Percentiles rank a stretch among this genome's conserved stretches.
These are phyloP conservation scores for Sporothrix sp. DNA, from an alignment of 2,329 filamentous ascomycete species.

Conservation along the genomic window DNA sequence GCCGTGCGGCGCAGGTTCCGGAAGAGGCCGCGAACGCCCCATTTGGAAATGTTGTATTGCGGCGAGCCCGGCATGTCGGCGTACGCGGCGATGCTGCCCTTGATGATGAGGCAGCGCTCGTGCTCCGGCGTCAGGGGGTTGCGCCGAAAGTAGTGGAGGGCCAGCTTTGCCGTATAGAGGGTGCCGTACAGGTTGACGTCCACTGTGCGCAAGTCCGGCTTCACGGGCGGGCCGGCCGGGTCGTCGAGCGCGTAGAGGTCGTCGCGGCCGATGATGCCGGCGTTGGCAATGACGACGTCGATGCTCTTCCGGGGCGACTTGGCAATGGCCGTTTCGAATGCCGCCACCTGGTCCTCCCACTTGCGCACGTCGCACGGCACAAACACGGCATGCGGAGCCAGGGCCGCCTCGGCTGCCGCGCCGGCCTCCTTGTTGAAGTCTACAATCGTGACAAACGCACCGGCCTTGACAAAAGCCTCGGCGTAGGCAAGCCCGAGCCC, in stretches of 20 bases:
- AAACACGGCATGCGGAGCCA: slow-evolving; percentile 16
- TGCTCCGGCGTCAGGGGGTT: slow-evolving; percentile 28
- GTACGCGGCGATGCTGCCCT: slow-evolving; percentile 37
- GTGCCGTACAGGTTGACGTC: slow-evolving; percentile 34
- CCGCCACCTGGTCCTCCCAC: slow-evolving; percentile 33
- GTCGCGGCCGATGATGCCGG: slow-evolving; percentile 28
- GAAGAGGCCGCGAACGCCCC: slow-evolving; percentile 35
- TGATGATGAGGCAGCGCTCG: slow-evolving; percentile 40
- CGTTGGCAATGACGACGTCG: slow-evolving; percentile 39
- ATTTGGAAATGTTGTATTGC: slow-evolving; percentile 36
- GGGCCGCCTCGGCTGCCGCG: neutral
- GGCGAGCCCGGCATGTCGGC: slow-evolving; percentile 35
- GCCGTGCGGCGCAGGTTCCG: slow-evolving; percentile 28
- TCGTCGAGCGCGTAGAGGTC: slow-evolving; percentile 15
- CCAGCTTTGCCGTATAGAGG: slow-evolving; percentile 37
- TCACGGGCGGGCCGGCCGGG: slow-evolving; percentile 22
- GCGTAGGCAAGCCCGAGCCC: slow-evolving; percentile 32
- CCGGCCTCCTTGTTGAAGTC: slow-evolving; percentile 30
- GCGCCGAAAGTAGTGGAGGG: slow-evolving; percentile 36
- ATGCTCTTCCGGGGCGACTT: slow-evolving; percentile 30
- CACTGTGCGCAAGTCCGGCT: slow-evolving; percentile 33
- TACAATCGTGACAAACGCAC: slow-evolving; percentile 32
- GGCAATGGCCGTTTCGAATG: slow-evolving; percentile 31
- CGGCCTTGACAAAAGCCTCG: slow-evolving; percentile 26
- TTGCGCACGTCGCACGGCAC: slow-evolving; percentile 27